These are phyloP conservation scores for Colletotrichum melonis DNA, from an alignment of 2,329 filamentous ascomycete genomes.

Conservation along the genomic window DNA sequence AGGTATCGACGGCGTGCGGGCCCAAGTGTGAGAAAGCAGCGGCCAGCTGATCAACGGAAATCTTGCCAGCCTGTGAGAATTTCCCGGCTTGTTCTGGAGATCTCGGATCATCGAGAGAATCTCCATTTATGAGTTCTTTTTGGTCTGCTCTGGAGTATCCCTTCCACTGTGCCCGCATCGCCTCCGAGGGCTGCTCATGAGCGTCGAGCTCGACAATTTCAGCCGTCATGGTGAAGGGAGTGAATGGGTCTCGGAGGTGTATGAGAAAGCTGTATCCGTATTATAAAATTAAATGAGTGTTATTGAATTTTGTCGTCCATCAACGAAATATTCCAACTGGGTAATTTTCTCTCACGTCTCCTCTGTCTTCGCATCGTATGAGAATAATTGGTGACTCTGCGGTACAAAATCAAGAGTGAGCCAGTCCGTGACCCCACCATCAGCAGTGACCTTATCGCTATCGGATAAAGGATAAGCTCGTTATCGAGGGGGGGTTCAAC, in stretches of 20 bases:
- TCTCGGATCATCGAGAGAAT: conserved; percentile 63
- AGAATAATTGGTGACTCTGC: conserved; percentile 1
- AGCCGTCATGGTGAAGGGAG: conserved; percentile 47
- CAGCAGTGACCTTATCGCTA: conserved; percentile 29
- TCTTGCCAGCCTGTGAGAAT: conserved; percentile 58
- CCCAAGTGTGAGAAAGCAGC: conserved; percentile 56
- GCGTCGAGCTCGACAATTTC: conserved; percentile 72
- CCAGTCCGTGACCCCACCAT: conserved; percentile 26
- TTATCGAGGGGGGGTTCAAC: conserved; percentile 18
- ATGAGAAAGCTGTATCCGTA: neutral
- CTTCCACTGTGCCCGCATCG: conserved; percentile 80
- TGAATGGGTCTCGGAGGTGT: neutral
- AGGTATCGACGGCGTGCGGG: conserved; percentile 44
- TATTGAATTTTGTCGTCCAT: neutral
- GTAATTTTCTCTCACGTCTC: neutral
- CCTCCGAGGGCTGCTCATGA: conserved; percentile 79
- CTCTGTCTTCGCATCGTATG: conserved; percentile 19
- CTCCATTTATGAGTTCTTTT: conserved; percentile 60
- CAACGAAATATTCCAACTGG: neutral
- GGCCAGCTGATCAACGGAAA: conserved; percentile 55
- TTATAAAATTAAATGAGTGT: neutral
- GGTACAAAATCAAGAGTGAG: conserved; percentile 26
- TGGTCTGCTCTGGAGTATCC: conserved; percentile 72
- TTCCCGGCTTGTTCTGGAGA: conserved; percentile 50
- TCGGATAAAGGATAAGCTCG: neutral